Evolutionary conservation across 768 basidiomycete species (phyloP).

Genomic region (Auriscalpium microsporum): DNA sequence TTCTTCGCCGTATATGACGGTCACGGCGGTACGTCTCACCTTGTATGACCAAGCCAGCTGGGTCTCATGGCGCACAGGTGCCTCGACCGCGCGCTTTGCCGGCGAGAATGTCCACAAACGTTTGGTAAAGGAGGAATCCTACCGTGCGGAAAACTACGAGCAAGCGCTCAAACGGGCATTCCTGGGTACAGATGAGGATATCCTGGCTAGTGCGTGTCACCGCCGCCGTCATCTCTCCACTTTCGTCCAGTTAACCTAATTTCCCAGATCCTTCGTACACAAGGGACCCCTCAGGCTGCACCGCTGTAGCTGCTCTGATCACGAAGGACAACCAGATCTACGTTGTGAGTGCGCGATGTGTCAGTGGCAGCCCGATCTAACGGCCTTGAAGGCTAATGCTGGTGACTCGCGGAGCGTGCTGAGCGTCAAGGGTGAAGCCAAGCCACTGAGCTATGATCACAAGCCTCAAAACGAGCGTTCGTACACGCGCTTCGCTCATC

Average conservation of each 20-base stretch:
- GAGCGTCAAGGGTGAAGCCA: constrained; percentile 74
- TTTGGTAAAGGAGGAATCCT: constrained; percentile 62
- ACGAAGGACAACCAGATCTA: constrained; percentile 72
- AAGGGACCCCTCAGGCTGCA: constrained; percentile 93
- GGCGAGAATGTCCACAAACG: constrained; percentile 79
- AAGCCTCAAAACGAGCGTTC: constrained; percentile 83
- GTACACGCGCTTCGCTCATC: constrained; percentile 19
- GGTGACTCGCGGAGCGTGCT: constrained; percentile 94
- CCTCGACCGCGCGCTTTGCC: constrained; percentile 79
- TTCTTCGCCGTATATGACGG: constrained; percentile 99
- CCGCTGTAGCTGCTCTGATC: constrained; percentile 82
- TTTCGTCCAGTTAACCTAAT: not conserved
- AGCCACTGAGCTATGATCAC: constrained; percentile 89
- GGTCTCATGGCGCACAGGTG: constrained; percentile 37
- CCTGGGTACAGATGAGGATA: constrained; percentile 89
- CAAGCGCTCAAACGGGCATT: constrained; percentile 82
- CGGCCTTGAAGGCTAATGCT: constrained; percentile 73
- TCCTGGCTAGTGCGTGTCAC: constrained; percentile 61
- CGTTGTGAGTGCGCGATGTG: constrained; percentile 45
- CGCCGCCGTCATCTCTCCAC: not conserved
- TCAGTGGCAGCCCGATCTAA: not conserved
- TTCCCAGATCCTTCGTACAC: constrained; percentile 71
- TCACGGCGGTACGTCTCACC: constrained; percentile 69
- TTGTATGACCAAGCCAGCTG: not conserved
- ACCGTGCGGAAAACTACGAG: constrained; percentile 60